These are phyloP conservation scores for Cladosporium sp. DNA, from an alignment of 2,329 filamentous ascomycete species.

Conservation along the genomic window DNA sequence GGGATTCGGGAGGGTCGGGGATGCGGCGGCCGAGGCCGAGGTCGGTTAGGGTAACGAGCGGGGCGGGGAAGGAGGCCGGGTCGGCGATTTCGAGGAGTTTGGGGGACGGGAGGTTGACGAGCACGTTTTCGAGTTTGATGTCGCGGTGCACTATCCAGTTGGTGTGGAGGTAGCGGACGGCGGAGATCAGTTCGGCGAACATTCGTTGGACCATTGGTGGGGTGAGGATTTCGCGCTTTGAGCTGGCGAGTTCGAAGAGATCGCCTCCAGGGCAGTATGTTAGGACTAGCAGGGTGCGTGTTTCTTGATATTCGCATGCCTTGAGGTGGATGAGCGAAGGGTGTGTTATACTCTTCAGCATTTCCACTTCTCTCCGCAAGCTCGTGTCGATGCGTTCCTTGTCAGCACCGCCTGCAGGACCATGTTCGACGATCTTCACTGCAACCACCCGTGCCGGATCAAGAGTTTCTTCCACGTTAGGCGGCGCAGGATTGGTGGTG, in stretches of 20 bases:
- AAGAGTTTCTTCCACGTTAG: slow-evolving; percentile 44
- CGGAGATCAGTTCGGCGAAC: slow-evolving; percentile 82
- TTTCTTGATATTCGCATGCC: slow-evolving; percentile 81
- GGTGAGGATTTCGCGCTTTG: slow-evolving; percentile 62
- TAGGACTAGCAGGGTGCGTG: slow-evolving; percentile 76
- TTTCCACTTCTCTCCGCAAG: slow-evolving; percentile 89
- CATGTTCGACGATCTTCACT: slow-evolving; percentile 92
- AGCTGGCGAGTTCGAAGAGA: slow-evolving; percentile 84
- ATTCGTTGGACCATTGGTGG: slow-evolving; percentile 72
- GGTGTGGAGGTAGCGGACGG: slow-evolving; percentile 78
- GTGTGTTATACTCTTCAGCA: slow-evolving; percentile 81
- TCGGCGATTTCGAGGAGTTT: slow-evolving; percentile 60
- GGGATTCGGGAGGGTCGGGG: slow-evolving; percentile 65
- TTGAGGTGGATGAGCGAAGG: slow-evolving; percentile 87
- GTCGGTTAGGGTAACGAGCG: slow-evolving; percentile 84
- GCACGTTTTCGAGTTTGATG: slow-evolving; percentile 96
- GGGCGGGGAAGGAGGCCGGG: slow-evolving; percentile 72
- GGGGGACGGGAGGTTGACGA: slow-evolving; percentile 71
- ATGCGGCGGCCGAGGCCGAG: slow-evolving; percentile 84
- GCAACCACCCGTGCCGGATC: slow-evolving; percentile 81
- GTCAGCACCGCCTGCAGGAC: slow-evolving; percentile 85
- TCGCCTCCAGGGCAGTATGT: slow-evolving; percentile 93
- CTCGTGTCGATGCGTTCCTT: slow-evolving; percentile 91
- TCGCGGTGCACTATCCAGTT: slow-evolving; percentile 89
- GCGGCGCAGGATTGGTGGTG: slow-evolving; percentile 24